Evolutionary conservation across 1,284 basidiomycete species (phyloP).

Genomic region (Apiotrichum porosum): DNA sequence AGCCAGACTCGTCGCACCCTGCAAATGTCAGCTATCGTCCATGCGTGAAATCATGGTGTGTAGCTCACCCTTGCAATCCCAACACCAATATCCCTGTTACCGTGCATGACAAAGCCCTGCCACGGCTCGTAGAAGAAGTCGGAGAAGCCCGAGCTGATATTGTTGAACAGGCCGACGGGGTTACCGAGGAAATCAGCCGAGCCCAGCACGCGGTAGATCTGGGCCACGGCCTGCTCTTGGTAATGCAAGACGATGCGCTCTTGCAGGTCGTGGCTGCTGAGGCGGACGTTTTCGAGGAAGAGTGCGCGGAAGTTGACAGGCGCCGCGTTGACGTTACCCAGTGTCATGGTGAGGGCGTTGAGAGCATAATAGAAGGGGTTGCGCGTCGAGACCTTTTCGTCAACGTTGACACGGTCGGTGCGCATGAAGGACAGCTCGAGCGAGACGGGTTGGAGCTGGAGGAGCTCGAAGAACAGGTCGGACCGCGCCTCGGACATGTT

Average conservation of each 20-base stretch:
- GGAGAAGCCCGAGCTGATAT: conserved; percentile 96
- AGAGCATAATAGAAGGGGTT: conserved; percentile 92
- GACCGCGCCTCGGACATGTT: conserved; percentile 54
- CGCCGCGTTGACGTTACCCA: conserved; percentile 96
- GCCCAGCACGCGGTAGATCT: conserved; percentile 92
- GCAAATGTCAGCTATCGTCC: conserved; percentile 12
- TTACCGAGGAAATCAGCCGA: conserved; percentile 82
- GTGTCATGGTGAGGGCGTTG: conserved; percentile 92
- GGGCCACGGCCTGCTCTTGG: conserved; percentile 85
- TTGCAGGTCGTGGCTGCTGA: conserved; percentile 78
- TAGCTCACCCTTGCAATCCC: conserved; percentile 85
- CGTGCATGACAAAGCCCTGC: conserved; percentile 94
- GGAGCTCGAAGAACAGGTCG: conserved; percentile 91
- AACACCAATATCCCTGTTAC: conserved; percentile 89
- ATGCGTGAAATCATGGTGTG: not conserved
- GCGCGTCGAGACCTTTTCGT: conserved; percentile 73
- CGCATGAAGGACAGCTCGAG: conserved; percentile 95
- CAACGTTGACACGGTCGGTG: conserved; percentile 85
- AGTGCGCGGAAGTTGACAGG: conserved; percentile 94
- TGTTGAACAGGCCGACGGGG: conserved; percentile 95
- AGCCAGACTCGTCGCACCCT: conserved; percentile 96
- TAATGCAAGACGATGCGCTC: conserved; percentile 88
- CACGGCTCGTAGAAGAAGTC: conserved; percentile 99
- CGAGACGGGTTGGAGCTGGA: conserved; percentile 94
- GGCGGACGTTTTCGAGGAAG: conserved; percentile 88